Evolutionary conservation across 495 filamentous ascomycete genomes (phyloP).

Genomic region (Jackrogersella multiformis): DNA sequence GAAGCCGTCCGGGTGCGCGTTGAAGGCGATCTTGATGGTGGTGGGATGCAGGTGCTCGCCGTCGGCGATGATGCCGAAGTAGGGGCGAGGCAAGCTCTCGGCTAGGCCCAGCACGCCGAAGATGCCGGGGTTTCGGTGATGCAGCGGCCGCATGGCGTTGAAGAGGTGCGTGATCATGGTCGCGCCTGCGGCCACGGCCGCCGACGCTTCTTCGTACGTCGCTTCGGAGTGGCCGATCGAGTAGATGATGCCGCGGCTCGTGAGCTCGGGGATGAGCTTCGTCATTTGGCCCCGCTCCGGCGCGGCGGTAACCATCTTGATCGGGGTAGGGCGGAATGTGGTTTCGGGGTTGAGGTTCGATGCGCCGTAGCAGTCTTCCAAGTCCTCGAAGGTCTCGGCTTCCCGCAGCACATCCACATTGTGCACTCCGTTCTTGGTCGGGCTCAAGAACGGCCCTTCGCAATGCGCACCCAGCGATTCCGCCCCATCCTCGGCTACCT

Average conservation of each 20-base stretch:
- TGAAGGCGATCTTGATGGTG: slow-evolving; percentile 68
- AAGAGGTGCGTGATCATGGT: slow-evolving; percentile 90
- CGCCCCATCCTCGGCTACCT: slow-evolving; percentile 68
- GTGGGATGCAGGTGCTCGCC: slow-evolving; percentile 74
- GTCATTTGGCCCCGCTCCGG: slow-evolving; percentile 77
- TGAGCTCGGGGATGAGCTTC: slow-evolving; percentile 67
- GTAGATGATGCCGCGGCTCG: slow-evolving; percentile 69
- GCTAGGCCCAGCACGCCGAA: slow-evolving; percentile 74
- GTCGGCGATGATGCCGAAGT: slow-evolving; percentile 72
- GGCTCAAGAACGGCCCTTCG: slow-evolving; percentile 84
- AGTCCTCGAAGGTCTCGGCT: slow-evolving; percentile 62
- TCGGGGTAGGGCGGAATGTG: slow-evolving; percentile 45
- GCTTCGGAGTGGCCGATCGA: slow-evolving; percentile 86
- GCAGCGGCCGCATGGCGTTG: slow-evolving; percentile 87
- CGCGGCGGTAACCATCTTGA: slow-evolving; percentile 83
- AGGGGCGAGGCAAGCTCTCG: slow-evolving; percentile 60
- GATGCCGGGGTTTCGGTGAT: slow-evolving; percentile 85
- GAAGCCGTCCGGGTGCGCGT: slow-evolving; percentile 68
- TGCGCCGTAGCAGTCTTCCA: slow-evolving; percentile 74
- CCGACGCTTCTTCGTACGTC: slow-evolving; percentile 75
- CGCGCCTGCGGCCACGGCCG: slow-evolving; percentile 72
- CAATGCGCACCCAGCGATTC: slow-evolving; percentile 86
- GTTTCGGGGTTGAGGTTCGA: slow-evolving; percentile 61
- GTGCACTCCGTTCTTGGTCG: slow-evolving; percentile 76
- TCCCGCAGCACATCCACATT: slow-evolving; percentile 69